Percentiles rank a stretch among this genome's conserved stretches.
These are phyloP conservation scores for Suillus plorans DNA, from an alignment of 768 basidiomycete species.

Conservation along the genomic window DNA sequence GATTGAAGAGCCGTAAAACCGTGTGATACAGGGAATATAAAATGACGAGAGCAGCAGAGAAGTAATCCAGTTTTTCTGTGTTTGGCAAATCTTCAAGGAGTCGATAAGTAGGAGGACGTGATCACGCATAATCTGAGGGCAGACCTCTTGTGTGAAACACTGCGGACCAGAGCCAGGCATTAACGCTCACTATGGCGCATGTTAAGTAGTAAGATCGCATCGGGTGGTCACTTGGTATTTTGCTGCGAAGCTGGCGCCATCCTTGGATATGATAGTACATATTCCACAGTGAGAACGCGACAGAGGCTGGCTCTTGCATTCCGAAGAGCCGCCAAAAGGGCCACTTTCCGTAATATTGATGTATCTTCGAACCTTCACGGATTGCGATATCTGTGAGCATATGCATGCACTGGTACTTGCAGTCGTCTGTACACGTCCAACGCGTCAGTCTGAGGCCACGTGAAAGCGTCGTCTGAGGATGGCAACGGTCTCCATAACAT, in stretches of 20 bases:
- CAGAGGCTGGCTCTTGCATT: slow-evolving; percentile 93
- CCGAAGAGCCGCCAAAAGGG: slow-evolving; percentile 88
- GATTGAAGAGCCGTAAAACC: slow-evolving; percentile 71
- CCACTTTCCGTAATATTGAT: slow-evolving; percentile 97
- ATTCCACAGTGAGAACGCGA: slow-evolving; percentile 87
- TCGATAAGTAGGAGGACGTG: slow-evolving; percentile 6
- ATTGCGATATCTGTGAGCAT: slow-evolving; percentile 60
- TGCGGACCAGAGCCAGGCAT: slow-evolving; percentile 91
- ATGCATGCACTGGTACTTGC: slow-evolving; percentile 90
- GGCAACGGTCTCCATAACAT: slow-evolving; percentile 32
- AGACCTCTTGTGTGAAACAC: slow-evolving; percentile 92
- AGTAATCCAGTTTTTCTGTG: slow-evolving; percentile 94
- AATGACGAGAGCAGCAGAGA: slow-evolving; percentile 87
- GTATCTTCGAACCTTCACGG: slow-evolving; percentile 40
- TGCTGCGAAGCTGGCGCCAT: slow-evolving; percentile 42
- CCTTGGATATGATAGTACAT: slow-evolving; percentile 73
- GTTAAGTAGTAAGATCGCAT: slow-evolving; percentile 66
- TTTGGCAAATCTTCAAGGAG: slow-evolving; percentile 60
- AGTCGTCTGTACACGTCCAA: slow-evolving; percentile 90
- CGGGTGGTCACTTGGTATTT: slow-evolving; percentile 57
- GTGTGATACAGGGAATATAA: slow-evolving; percentile 79
- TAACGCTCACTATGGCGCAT: slow-evolving; percentile 73
- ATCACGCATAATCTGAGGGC: slow-evolving; percentile 18
- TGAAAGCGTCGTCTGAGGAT: slow-evolving; percentile 40
- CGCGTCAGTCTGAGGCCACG: slow-evolving; percentile 62